Percentiles rank a stretch among this genome's conserved stretches.
Conservation (phyloP, 169 alveolate species). For the Plasmodium yoelii region DNA sequence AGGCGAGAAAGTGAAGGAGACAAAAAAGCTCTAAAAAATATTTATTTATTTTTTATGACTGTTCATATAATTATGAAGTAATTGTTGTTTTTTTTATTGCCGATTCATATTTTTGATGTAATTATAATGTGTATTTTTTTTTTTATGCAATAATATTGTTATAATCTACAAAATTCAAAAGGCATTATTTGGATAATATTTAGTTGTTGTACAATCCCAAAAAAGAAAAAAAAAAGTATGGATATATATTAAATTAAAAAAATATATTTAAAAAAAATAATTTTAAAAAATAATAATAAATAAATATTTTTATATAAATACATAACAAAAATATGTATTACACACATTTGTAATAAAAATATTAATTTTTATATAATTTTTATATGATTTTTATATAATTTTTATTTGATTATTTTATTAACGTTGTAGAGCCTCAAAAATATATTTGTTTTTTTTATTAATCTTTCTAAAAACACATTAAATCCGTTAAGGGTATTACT, state of each 20-base stretch:
- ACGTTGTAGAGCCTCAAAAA: no score
- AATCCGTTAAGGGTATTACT: no score
- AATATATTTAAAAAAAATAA: no score
- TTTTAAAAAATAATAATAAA: no score
- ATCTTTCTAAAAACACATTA: not conserved
- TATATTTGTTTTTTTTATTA: not conserved
- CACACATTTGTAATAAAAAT: no score
- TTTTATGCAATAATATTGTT: not conserved
- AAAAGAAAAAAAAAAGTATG: not conserved
- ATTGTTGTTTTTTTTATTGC: slow-evolving; percentile 3
- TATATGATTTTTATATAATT: no score
- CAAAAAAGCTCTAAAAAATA: slow-evolving; percentile 5
- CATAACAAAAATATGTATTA: no score
- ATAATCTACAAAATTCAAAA: slow-evolving; percentile 2
- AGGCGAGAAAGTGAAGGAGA: no score
- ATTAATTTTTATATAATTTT: no score
- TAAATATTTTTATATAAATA: no score
- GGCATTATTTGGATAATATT: not conserved
- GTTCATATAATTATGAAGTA: slow-evolving; percentile 24
- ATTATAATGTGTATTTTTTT: slow-evolving; percentile 10
- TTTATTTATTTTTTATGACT: slow-evolving; percentile 7
- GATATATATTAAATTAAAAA: not conserved
- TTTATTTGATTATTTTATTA: no score
- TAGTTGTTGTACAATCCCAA: not conserved
- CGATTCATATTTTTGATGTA: slow-evolving; percentile 1